Conservation (phyloP, 1,284 basidiomycete species). For the Pseudozyma hubeiensis region DNA sequence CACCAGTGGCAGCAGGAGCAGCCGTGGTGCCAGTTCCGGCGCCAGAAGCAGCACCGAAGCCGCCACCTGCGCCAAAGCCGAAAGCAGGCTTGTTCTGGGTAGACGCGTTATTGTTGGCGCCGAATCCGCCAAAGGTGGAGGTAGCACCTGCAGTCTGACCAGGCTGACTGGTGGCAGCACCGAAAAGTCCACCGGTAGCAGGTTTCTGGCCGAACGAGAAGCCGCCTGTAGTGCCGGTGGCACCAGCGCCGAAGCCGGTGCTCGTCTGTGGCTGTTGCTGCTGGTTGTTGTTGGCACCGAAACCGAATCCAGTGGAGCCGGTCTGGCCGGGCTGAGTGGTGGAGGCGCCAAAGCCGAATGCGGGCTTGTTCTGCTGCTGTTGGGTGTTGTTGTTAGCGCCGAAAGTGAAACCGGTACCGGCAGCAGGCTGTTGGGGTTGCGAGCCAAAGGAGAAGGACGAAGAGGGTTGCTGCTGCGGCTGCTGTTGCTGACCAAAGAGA, state of each 20-base stretch:
- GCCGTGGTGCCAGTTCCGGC: conserved; percentile 41
- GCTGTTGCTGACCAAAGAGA: conserved; percentile 61
- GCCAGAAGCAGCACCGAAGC: conserved; percentile 46
- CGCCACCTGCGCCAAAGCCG: conserved; percentile 55
- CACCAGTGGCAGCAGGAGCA: conserved; percentile 65
- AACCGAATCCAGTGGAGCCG: conserved; percentile 47
- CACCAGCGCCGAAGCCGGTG: conserved; percentile 47
- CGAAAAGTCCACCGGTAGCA: conserved; percentile 72
- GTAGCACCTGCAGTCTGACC: conserved; percentile 53
- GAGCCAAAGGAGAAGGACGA: conserved; percentile 59
- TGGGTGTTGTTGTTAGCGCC: conserved; percentile 44
- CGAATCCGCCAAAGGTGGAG: conserved; percentile 59
- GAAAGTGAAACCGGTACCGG: conserved; percentile 55
- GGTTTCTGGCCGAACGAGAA: conserved; percentile 57
- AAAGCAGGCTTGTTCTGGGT: conserved; percentile 62
- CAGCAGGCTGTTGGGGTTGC: conserved; percentile 64
- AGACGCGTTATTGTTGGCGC: conserved; percentile 42
- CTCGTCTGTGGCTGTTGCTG: conserved; percentile 26
- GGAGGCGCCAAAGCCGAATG: conserved; percentile 55
- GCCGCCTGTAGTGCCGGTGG: conserved; percentile 42
- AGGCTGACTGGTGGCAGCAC: conserved; percentile 59
- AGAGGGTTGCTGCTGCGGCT: conserved; percentile 47
- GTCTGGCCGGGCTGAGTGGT: conserved; percentile 43
- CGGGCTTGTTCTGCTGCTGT: conserved; percentile 52
- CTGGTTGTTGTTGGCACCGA: conserved; percentile 45